Base-by-base conservation (phyloP, 331 rosid genomes). In the Prunus yedoensis region DNA sequence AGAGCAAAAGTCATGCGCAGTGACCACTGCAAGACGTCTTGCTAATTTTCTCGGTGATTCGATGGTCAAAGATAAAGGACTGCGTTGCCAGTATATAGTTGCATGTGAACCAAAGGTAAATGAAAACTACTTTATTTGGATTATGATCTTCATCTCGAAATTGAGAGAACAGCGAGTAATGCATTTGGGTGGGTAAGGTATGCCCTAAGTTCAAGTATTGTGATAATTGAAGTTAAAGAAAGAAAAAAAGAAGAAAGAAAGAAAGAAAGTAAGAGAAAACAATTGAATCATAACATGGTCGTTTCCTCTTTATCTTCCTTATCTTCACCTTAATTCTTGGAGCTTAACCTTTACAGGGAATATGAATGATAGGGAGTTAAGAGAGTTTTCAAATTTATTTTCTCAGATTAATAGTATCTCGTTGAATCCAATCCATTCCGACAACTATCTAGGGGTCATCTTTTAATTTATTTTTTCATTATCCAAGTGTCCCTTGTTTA, bases 11-110 rank as follows among this genome's bases (percentile, higher is more conserved):
- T 90, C 97, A 77, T 92, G 99, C 77, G 97, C 99, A 27, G 97
- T 92, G 75, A 92, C 99, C 77, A 94, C 99, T 70, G 99, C 99
- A 66, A 89, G 73, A 79, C 99, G 99, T 51, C 99, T 94, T 78
- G 93, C 99, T 77, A 88, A 92, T 84, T 94, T 94, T 85, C 99
- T 92, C 77, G 99, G 99, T 74, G 90, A 86, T 82, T 53, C 96
- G 71, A 94, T 92, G 97, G 97, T 94, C 85, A 94, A 89, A 84
- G 99, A 94, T 83, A 94, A 94, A 85, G 99, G 99, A 77, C 87
- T 94, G 69, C 93, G 93, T 75, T 94, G 99, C 75, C 97, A 92
- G 82, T 94, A 92, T 82, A 79, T 94, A 67, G 96, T 94, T 81
- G 99, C 99, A 75, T 92, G 97, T 84, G 99, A 94, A 88, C 99